Base-by-base conservation (phyloP, 208 protist genomes). In the Trypanosoma rangeli region DNA sequence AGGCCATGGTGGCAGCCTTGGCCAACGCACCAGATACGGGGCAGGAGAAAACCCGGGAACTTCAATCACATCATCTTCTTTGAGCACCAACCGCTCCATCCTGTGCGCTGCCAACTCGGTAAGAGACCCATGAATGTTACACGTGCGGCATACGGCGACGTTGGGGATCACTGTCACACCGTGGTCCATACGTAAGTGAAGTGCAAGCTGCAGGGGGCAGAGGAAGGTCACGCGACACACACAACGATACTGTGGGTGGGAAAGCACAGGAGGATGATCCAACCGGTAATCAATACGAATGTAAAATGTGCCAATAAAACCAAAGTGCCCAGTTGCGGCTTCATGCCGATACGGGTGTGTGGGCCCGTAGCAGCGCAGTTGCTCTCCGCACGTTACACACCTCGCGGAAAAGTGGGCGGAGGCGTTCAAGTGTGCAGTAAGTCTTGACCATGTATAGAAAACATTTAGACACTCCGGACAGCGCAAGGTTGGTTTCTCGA, bases 281-380 rank as follows among this genome's bases (percentile, higher is more conserved):
- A 84, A 64, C 39, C 63, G 16, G 70, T 94, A 94, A 64, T 94
- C 86, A 8, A 65, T 60, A 3, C 79, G 71, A 5, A 60, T 78
- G 70, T 89, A 85, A 56, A 87, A 94, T n/a, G 77, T 52, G 20
- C 89, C 89, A 39, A 76, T 77, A 72, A 89, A 86, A 20, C 85
- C 89, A 29, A 65, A 64, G 71, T 94, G 89, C 10, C 72, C 73
- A 0, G 59, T 82, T 65, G 52, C 16, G 44, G 61, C 64, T 63
- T 89, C 87, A 74, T 94, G 89, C 31, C 80, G 75, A 16, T 76
- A 48, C 16, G 86, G 86, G 0, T 75, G 72, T 29, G 65, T 65
- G 16, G 81, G 78, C 18, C 86, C 86, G 57, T 83, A 94, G 73
- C 85, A 90, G 61, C 84, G 89, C 8, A 92, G 75, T 22, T 61